Percentiles rank a stretch among this genome's conserved stretches.
These are phyloP conservation scores for Saccharomycopsis sp. DNA, from an alignment of 805 yeast genomes.

Conservation along the genomic window DNA sequence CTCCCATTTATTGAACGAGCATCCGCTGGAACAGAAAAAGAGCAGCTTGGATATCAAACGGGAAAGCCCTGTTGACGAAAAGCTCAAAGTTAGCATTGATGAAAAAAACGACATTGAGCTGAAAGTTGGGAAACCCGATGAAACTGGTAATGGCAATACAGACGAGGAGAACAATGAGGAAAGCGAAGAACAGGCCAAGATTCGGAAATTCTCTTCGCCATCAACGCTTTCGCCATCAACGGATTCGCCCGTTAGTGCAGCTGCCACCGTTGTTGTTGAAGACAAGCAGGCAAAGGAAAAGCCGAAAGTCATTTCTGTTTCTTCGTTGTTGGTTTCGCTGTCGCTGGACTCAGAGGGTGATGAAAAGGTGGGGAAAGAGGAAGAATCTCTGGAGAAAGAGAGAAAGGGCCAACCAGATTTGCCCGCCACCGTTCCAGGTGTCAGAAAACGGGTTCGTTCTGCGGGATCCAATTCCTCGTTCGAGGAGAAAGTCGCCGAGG, in stretches of 20 bases:
- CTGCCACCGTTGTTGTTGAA: no score
- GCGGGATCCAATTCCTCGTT: no score
- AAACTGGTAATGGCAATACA: neutral
- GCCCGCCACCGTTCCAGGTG: no score
- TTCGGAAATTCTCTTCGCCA: neutral
- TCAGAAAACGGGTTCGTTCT: no score
- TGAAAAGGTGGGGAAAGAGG: neutral
- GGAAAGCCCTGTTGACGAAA: neutral
- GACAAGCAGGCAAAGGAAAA: no score
- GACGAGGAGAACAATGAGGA: neutral
- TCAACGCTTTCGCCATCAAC: neutral
- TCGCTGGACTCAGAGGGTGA: neutral
- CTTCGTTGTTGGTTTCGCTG: slow-evolving; percentile 10
- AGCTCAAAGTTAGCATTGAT: neutral
- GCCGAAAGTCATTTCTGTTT: slow-evolving; percentile 11
- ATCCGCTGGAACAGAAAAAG: neutral
- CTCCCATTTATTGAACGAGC: slow-evolving; percentile 14
- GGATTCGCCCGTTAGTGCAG: no score
- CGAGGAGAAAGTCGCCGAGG: no score
- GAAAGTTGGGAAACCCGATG: neutral
- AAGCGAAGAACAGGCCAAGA: neutral
- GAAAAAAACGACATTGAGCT: neutral
- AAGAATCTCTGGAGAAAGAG: neutral
- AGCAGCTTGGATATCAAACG: neutral
- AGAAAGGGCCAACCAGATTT: slow-evolving; percentile 1